Conservation (phyloP, 2,329 filamentous ascomycete species). For the Neoscytalidium dimidiatum region DNA sequence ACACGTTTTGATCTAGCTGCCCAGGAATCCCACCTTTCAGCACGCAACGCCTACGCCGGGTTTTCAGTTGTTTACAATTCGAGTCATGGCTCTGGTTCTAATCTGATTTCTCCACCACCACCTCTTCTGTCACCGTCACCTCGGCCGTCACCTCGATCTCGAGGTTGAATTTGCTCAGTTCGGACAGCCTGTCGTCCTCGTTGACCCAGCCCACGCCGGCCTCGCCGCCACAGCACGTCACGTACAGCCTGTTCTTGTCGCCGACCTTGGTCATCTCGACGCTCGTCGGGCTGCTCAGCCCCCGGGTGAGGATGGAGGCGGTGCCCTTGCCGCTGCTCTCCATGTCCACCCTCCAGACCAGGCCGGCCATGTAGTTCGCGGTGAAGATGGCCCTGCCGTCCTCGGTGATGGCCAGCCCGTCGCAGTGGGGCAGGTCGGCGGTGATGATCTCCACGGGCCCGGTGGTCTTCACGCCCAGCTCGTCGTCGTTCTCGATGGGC, state of each 20-base stretch:
- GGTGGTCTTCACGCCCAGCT: background rate
- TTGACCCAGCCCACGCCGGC: conserved; percentile 9
- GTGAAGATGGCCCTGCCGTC: conserved; percentile 10
- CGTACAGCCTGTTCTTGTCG: conserved; percentile 3
- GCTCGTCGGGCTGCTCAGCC: conserved; percentile 14
- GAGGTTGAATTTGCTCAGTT: background rate
- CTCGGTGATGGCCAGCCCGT: conserved; percentile 11
- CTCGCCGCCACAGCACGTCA: conserved; percentile 17
- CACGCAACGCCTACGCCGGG: background rate
- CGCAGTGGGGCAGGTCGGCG: conserved; percentile 8
- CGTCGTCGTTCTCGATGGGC: background rate
- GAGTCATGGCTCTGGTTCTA: background rate
- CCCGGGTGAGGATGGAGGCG: background rate
- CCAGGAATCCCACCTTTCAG: background rate
- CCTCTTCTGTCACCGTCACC: conserved; percentile 12
- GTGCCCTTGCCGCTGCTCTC: background rate
- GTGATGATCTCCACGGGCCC: conserved; percentile 15
- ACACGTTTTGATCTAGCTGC: background rate
- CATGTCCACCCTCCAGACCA: conserved; percentile 15
- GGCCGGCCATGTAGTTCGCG: conserved; percentile 12
- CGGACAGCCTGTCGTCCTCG: conserved; percentile 5
- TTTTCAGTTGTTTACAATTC: background rate
- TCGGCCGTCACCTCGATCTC: background rate
- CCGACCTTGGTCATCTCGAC: background rate
- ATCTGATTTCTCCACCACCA: background rate